Evolutionary conservation across 2,329 filamentous ascomycete species (phyloP), one percentile per base, ranked within the genome.

Genomic region (Pseudogymnoascus destructans): DNA sequence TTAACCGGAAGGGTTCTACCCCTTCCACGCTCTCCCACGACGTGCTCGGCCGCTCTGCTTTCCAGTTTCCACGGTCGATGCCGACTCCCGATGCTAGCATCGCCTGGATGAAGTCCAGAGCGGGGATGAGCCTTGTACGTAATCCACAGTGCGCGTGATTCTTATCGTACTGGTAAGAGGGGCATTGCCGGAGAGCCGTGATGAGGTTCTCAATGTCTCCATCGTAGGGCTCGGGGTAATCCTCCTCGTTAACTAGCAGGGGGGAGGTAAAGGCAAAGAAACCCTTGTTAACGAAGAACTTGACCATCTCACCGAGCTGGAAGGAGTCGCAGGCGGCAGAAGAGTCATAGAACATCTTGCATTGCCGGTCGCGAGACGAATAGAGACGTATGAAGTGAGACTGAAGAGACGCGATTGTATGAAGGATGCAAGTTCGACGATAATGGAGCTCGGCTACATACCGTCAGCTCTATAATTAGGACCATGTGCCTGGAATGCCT

Each of bases 261-360:
- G 68, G 65, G 0, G 78, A 73, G 33, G 77, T 75, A 62, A 80
- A 81, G 35, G 77, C 79, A 3, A 89, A 66, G 0, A 87, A 78
- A 25, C 78, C 76, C 63, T 81, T 81, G 63, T 77, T 76, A 11
- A 75, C 72, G 33, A 90, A 78, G 70, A 90, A 90, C 63, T 82
- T 82, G 62, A 89, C 71, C 76, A 87, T 87, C 70, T 90, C 85
- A 19, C 86, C 87, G 0, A 91, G 78, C 70, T 91, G 87, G 66
- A 86, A 91, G 1, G 82, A 84, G 71, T 91, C 87, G 69, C 87
- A 90, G 40, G 85, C 81, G 1, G 78, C 71, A 61, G 82, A 86
- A 1, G 81, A 83, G 66, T 88, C 85, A 69, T 90, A 90, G 57
- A 86, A 86, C 0, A 89, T 76, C 64, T 81, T 82, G 70, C 87